These are phyloP conservation scores for Chaetoceros muelleri DNA, from an alignment of 108 stramenopile species.

Conservation along the genomic window DNA sequence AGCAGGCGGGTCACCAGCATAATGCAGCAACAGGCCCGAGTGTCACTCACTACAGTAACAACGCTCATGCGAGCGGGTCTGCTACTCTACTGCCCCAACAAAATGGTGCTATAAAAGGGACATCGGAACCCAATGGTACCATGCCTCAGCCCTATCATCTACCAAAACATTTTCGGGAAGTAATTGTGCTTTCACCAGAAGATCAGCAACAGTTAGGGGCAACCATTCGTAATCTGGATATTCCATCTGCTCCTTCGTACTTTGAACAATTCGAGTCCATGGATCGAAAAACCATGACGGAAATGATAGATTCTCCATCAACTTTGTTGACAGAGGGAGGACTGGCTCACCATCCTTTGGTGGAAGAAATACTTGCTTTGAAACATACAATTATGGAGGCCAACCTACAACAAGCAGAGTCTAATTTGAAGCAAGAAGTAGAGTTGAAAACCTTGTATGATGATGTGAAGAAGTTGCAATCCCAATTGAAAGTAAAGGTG, in stretches of 20 bases:
- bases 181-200: conserved; percentile 14
- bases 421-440: conserved; percentile 31
- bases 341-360: conserved; percentile 24
- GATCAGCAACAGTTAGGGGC: neutral
- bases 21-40: neutral
- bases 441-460: conserved; percentile 20
- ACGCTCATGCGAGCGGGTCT: conserved; percentile 1
- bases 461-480: conserved; percentile 27
- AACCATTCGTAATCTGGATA: conserved; percentile 16
- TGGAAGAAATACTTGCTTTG: conserved; percentile 21
- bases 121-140: neutral
- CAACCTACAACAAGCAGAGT: conserved; percentile 35
- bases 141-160: conserved; percentile 14
- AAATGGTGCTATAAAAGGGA: neutral
- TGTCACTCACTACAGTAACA: conserved; percentile 1
- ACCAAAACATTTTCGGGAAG: conserved; percentile 2
- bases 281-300: conserved; percentile 34
- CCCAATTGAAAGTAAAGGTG: conserved; percentile 28
- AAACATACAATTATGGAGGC: conserved; percentile 25
- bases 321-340: conserved; percentile 35
- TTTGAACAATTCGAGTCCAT: conserved; percentile 44
- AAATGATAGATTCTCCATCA: neutral
- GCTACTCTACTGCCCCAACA: neutral
- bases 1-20: neutral
- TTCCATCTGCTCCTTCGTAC: conserved; percentile 43